These are phyloP conservation scores for Plectosphaerella cucumerina DNA, from an alignment of 2,329 filamentous ascomycete species.

Conservation along the genomic window DNA sequence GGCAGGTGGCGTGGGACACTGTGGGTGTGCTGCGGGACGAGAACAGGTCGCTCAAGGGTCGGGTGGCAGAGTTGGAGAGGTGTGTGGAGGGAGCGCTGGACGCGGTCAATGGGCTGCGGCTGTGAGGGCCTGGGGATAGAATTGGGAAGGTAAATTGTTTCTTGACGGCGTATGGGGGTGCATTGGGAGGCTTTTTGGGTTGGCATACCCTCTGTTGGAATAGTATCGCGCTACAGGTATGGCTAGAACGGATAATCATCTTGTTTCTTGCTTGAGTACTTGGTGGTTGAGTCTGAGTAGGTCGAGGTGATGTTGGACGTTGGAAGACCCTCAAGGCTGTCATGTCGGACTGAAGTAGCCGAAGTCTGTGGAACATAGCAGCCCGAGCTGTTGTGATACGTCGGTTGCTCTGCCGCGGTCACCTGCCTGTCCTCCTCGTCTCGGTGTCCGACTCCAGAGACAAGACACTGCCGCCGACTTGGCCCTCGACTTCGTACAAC, in stretches of 20 bases:
- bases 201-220: background rate
- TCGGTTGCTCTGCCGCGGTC: too few species aligned
- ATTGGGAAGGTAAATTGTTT: background rate
- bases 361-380: too few species aligned
- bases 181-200: background rate
- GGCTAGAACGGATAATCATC: background rate
- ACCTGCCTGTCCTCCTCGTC: too few species aligned
- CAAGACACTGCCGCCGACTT: too few species aligned
- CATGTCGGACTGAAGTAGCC: too few species aligned
- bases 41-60: constrained; percentile 56
- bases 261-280: too few species aligned
- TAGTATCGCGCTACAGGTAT: background rate
- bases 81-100: constrained; percentile 60
- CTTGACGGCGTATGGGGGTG: background rate
- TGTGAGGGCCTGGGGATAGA: constrained; percentile 23
- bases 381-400: too few species aligned
- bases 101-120: constrained; percentile 50
- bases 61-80: constrained; percentile 54
- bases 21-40: constrained; percentile 58
- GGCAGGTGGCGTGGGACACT: constrained; percentile 61
- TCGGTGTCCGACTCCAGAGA: too few species aligned
- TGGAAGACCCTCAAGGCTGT: too few species aligned
- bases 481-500: too few species aligned
- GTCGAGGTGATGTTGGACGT: too few species aligned
- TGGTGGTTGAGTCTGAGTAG: too few species aligned